Evolutionary conservation across 108 stramenopile species (phyloP), one percentile per base, ranked within the genome.

Genomic region (Nannochloropsis oceanica): DNA sequence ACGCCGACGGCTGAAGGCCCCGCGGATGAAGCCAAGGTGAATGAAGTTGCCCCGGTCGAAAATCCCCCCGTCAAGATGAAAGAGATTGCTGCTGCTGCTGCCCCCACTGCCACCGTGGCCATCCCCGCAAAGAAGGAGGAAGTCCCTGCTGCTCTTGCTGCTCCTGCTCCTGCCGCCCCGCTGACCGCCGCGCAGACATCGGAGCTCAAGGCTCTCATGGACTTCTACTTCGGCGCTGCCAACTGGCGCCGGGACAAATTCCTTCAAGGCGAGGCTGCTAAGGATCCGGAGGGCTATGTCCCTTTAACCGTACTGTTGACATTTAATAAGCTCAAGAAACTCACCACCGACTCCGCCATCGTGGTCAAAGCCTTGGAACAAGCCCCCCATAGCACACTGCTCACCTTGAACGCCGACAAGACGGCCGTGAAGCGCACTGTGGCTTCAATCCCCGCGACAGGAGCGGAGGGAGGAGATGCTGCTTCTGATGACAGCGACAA

Each of bases 201-300:
- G 18, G 59, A 73, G 22, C 18, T 73, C n/a, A 73, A 73, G 59
- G n/a, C 22, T 73, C 86, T 82, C 44, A 81, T 86, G 44, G 86
- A 86, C 82, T 86, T 86, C 46, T 86, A 86, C 82, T 86, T 86
- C 25, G 81, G 81, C 43, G 83, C 81, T 20, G 82, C 81, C 46
- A 86, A 86, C 46, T 86, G 26, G 27, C 86, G 86, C 25, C 13
- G 27, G 27, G 86, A 86, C 82, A 86, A 81, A 25, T 86, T 86
- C 14, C 25, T 86, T 3, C 81, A 44, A 13, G 86, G 44, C 24
- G 86, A 81, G 42, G 86, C 82, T 11, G 86, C 25, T 25, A 82
- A 81, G 18, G 86, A 86, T 42, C 42, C 86, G 25, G 86, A 86
- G n/a, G 86, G 86, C 82, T 86, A 82, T 9, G 86, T 86, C 22